Conservation (phyloP, 2,329 filamentous ascomycete genomes). For the Talaromyces verruculosus region DNA sequence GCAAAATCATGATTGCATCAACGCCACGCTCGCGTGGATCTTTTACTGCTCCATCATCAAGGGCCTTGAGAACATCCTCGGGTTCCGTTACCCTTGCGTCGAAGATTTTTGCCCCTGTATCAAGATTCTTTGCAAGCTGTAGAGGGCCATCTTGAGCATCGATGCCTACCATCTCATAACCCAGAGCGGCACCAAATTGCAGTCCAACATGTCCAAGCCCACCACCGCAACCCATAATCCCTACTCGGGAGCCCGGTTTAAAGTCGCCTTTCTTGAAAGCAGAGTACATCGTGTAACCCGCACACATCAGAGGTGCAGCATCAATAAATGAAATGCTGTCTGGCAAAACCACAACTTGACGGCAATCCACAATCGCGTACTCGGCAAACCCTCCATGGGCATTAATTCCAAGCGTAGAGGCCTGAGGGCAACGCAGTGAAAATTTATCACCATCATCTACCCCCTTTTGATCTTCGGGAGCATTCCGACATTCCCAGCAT, state of each 20-base stretch:
- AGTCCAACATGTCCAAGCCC: slow-evolving; percentile 69
- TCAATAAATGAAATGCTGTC: slow-evolving; percentile 31
- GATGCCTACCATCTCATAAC: slow-evolving; percentile 54
- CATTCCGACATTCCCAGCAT: slow-evolving; percentile 23
- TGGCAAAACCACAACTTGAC: slow-evolving; percentile 32
- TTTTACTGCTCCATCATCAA: slow-evolving; percentile 19
- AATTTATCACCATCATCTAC: neutral
- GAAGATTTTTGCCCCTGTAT: slow-evolving; percentile 36
- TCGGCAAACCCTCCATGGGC: slow-evolving; percentile 25
- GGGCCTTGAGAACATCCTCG: slow-evolving; percentile 30
- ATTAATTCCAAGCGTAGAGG: slow-evolving; percentile 13
- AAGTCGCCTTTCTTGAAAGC: slow-evolving; percentile 60
- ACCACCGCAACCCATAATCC: slow-evolving; percentile 65
- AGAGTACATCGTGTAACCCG: slow-evolving; percentile 45
- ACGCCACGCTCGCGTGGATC: slow-evolving; percentile 42
- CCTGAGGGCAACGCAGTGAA: slow-evolving; percentile 18
- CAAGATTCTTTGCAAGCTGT: slow-evolving; percentile 32
- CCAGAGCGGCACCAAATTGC: slow-evolving; percentile 66
- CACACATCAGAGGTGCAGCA: slow-evolving; percentile 40
- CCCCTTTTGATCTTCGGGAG: slow-evolving; percentile 4
- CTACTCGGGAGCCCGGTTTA: slow-evolving; percentile 66
- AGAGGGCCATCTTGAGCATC: slow-evolving; percentile 30
- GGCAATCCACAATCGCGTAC: slow-evolving; percentile 26
- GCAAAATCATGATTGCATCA: slow-evolving; percentile 49
- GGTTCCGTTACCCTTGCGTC: slow-evolving; percentile 40